Conservation (phyloP, 2,329 filamentous ascomycete genomes). For the Blumeria hordei region DNA sequence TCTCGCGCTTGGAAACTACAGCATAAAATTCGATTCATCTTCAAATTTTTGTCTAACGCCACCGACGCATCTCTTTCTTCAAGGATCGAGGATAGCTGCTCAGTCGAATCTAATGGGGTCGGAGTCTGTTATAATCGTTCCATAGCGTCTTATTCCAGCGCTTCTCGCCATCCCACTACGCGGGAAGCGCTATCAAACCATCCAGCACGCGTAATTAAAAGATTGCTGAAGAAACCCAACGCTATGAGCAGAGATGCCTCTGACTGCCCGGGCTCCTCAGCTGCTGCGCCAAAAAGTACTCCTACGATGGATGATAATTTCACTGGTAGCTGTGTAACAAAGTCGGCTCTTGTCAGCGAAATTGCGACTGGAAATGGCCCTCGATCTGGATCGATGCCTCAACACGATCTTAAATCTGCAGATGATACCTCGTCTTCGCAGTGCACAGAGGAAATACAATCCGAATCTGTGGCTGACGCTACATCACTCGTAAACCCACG, state of each 20-base stretch:
- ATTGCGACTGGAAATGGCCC: constrained; percentile 2
- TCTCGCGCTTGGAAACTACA: too few relatives aligned
- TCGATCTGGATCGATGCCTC: constrained; percentile 2
- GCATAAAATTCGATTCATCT: too few relatives aligned
- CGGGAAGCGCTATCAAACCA: constrained; percentile 13
- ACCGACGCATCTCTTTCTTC: too few relatives aligned
- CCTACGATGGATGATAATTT: constrained; percentile 7
- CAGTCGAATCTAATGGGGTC: constrained; percentile 12
- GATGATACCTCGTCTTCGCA: constrained; percentile 4
- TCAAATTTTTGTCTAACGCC: too few relatives aligned
- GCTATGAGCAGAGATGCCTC: constrained; percentile 13
- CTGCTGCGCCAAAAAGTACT: constrained; percentile 3
- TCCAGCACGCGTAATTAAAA: constrained; percentile 2
- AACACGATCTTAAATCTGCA: constrained; percentile 4
- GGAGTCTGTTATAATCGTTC: constrained; percentile 8
- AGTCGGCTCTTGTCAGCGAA: constrained; percentile 4
- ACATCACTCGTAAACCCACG: constrained; percentile 21
- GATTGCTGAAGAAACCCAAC: constrained; percentile 2
- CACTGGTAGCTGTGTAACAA: constrained; percentile 3
- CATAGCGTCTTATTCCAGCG: constrained; percentile 14
- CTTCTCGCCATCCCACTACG: constrained; percentile 13
- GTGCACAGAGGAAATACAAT: constrained; percentile 16
- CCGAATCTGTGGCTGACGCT: constrained; percentile 24
- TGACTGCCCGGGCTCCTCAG: constrained; percentile 9
- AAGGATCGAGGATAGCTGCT: background rate